Percentiles rank a stretch among this genome's conserved stretches.
Evolutionary conservation across 805 yeast genomes (phyloP).

Genomic region (Jamesozyma spencerorum): DNA sequence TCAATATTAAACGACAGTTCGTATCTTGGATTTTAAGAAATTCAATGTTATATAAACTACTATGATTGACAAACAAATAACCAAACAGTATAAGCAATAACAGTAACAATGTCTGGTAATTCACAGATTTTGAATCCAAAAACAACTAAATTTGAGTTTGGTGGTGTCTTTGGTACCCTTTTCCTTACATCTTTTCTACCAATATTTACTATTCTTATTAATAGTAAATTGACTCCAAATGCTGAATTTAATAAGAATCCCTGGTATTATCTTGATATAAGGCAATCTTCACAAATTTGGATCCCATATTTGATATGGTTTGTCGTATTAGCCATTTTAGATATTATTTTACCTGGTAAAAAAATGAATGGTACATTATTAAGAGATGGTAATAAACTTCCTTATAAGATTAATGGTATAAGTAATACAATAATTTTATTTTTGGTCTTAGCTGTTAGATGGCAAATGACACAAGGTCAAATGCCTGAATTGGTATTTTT

Average conservation of each 20-base stretch:
- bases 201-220: slow-evolving; percentile 46
- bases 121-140: slow-evolving; percentile 47
- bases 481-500: slow-evolving; percentile 76
- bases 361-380: slow-evolving; percentile 54
- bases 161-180: slow-evolving; percentile 68
- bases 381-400: slow-evolving; percentile 64
- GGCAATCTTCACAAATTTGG: slow-evolving; percentile 39
- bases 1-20: too few relatives aligned
- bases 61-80: too few relatives aligned
- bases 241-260: slow-evolving; percentile 1
- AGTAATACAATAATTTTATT: slow-evolving; percentile 38
- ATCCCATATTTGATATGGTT: slow-evolving; percentile 67
- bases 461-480: slow-evolving; percentile 39
- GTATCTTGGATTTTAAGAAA: too few relatives aligned
- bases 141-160: slow-evolving; percentile 65
- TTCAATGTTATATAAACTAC: too few relatives aligned
- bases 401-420: slow-evolving; percentile 76
- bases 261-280: slow-evolving; percentile 36
- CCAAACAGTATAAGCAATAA: too few relatives aligned
- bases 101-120: too few relatives aligned
- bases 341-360: slow-evolving; percentile 58
- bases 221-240: slow-evolving; percentile 50
- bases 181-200: slow-evolving; percentile 64
- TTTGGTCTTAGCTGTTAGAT: slow-evolving; percentile 42
- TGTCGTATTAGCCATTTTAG: slow-evolving; percentile 50